phyloP scores from a whole-genome alignment of 2,329 filamentous ascomycete genomes.

The Diaporthe sp. region DNA sequence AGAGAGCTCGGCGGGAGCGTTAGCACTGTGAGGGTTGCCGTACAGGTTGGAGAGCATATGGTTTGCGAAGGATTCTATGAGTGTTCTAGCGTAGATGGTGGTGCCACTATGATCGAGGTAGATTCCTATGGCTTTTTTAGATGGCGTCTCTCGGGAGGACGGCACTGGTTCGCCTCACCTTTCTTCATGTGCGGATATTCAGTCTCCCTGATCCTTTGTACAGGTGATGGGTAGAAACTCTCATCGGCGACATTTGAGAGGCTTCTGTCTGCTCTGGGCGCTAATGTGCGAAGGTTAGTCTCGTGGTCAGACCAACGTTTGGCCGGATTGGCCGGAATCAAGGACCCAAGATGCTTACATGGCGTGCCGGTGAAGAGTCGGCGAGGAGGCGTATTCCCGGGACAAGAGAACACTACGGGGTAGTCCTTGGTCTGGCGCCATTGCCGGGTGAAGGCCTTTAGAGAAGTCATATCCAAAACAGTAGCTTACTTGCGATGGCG shows the following conservation, averaged over 20 bases:
- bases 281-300: slow-evolving; percentile 4
- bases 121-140: slow-evolving; percentile 50
- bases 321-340: neutral
- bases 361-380: slow-evolving; percentile 32
- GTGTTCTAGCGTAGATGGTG: slow-evolving; percentile 70
- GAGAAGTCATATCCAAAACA: slow-evolving; percentile 28
- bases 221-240: slow-evolving; percentile 27
- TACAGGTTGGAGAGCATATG: slow-evolving; percentile 71
- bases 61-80: slow-evolving; percentile 67
- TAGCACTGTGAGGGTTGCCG: slow-evolving; percentile 77
- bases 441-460: slow-evolving; percentile 15
- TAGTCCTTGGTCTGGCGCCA: slow-evolving; percentile 27
- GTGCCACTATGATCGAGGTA: slow-evolving; percentile 72
- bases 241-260: slow-evolving; percentile 26
- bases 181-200: slow-evolving; percentile 59
- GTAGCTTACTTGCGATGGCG: slow-evolving; percentile 8
- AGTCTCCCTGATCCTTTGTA: slow-evolving; percentile 54
- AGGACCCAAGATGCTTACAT: slow-evolving; percentile 29
- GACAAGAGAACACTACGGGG: slow-evolving; percentile 17
- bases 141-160: neutral
- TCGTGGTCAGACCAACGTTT: neutral
- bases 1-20: slow-evolving; percentile 69
- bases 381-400: slow-evolving; percentile 31
- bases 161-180: slow-evolving; percentile 47
- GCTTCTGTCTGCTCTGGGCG: slow-evolving; percentile 6